Evolutionary conservation across 495 filamentous ascomycete species (phyloP).

Genomic region (Penicillium cataractarum): DNA sequence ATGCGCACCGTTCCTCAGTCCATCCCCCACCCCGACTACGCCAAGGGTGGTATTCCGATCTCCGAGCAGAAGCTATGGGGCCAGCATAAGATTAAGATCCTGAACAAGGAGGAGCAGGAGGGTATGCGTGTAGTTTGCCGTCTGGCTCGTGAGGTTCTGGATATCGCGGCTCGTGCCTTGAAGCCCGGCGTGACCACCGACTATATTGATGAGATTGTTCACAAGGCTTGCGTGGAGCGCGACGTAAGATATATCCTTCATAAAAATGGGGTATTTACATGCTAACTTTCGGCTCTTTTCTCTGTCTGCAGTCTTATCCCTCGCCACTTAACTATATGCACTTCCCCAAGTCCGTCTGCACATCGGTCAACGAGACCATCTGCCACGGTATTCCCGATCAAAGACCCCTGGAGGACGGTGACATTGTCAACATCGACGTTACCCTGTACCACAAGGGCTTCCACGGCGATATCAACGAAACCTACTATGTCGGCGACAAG

Average conservation of each 20-base stretch:
- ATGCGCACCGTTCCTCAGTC: slow-evolving; percentile 72
- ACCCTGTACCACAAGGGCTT: slow-evolving; percentile 85
- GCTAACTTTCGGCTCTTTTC: slow-evolving; percentile 8
- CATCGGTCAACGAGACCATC: slow-evolving; percentile 94
- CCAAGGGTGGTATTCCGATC: slow-evolving; percentile 77
- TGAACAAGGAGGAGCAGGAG: slow-evolving; percentile 77
- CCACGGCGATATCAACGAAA: slow-evolving; percentile 90
- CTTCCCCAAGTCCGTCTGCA: slow-evolving; percentile 98
- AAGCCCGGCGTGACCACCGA: slow-evolving; percentile 94
- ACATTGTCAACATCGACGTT: slow-evolving; percentile 89
- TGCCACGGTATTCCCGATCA: slow-evolving; percentile 91
- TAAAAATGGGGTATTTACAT: slow-evolving; percentile 5
- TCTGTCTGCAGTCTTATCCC: slow-evolving; percentile 80
- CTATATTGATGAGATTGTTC: slow-evolving; percentile 92
- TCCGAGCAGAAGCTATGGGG: slow-evolving; percentile 73
- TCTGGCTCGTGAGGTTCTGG: slow-evolving; percentile 87
- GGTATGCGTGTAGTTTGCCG: slow-evolving; percentile 94
- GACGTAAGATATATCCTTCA: slow-evolving; percentile 58
- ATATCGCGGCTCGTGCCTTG: slow-evolving; percentile 80
- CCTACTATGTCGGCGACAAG: slow-evolving; percentile 84
- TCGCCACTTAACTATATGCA: slow-evolving; percentile 94
- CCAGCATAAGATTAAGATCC: slow-evolving; percentile 76
- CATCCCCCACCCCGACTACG: slow-evolving; percentile 86
- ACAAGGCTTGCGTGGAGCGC: slow-evolving; percentile 93
- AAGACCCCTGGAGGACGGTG: slow-evolving; percentile 75